phyloP scores from a whole-genome alignment of 2,329 filamentous ascomycete species.

The Beauveria sp. region DNA sequence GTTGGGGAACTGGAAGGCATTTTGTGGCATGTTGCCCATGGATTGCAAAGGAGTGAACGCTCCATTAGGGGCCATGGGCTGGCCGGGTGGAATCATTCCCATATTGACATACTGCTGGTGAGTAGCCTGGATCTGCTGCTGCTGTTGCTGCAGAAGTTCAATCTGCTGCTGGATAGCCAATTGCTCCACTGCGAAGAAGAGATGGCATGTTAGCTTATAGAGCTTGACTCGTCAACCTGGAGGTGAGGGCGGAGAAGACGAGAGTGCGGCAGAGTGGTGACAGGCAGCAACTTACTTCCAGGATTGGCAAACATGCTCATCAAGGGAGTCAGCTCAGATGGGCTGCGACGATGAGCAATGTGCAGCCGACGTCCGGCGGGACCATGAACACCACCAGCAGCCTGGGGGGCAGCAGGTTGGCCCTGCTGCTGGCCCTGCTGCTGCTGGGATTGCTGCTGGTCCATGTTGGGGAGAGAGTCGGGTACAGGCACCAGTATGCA shows the following conservation, averaged over 20 bases:
- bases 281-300: conserved; percentile 46
- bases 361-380: conserved; percentile 84
- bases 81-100: conserved; percentile 84
- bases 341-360: conserved; percentile 94
- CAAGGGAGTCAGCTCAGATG: conserved; percentile 91
- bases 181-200: conserved; percentile 70
- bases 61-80: conserved; percentile 61
- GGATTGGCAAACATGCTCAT: conserved; percentile 81
- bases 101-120: conserved; percentile 98
- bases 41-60: conserved; percentile 72
- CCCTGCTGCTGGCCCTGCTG: conserved; percentile 50
- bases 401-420: conserved; percentile 32
- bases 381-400: conserved; percentile 54
- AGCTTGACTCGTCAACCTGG: neutral
- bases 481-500: conserved; percentile 37
- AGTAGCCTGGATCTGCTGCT: conserved; percentile 92
- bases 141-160: conserved; percentile 92
- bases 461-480: conserved; percentile 48
- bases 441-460: conserved; percentile 32
- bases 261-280: neutral
- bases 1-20: conserved; percentile 81
- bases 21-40: conserved; percentile 72
- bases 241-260: neutral
- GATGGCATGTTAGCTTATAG: conserved; percentile 7
- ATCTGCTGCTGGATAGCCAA: conserved; percentile 97